Conservation (phyloP, 169 alveolate species). For the Babesia microti region DNA sequence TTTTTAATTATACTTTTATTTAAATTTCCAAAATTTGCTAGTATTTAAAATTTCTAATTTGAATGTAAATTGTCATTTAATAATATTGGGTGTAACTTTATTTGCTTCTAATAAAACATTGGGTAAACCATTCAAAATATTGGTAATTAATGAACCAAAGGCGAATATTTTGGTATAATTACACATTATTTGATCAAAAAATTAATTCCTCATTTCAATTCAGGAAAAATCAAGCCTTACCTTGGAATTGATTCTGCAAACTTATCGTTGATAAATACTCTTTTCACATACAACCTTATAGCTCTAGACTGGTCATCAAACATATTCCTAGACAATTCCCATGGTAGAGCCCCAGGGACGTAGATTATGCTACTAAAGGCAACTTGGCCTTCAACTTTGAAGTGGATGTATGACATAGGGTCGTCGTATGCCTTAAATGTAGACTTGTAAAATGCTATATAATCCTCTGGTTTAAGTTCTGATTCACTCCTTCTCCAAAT, state of each 20-base stretch:
- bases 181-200: too few species aligned
- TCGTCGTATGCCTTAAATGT: slow-evolving; percentile 90
- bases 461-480: slow-evolving; percentile 85
- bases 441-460: slow-evolving; percentile 82
- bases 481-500: slow-evolving; percentile 87
- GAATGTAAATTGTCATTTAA: too few species aligned
- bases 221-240: too few species aligned
- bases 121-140: too few species aligned
- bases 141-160: too few species aligned
- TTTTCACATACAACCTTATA: slow-evolving; percentile 88
- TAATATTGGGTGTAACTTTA: too few species aligned
- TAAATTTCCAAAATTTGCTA: too few species aligned
- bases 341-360: slow-evolving; percentile 84
- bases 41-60: too few species aligned
- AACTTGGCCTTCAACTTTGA: slow-evolving; percentile 98
- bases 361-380: slow-evolving; percentile 90
- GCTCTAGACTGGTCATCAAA: slow-evolving; percentile 90
- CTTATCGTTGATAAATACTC: slow-evolving; percentile 94
- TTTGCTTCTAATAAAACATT: too few species aligned
- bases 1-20: too few species aligned
- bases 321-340: slow-evolving; percentile 71
- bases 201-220: too few species aligned
- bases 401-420: slow-evolving; percentile 94
- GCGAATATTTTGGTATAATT: too few species aligned
- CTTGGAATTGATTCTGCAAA: slow-evolving; percentile 89